Evolutionary conservation across 1,139 yeast species (phyloP), one percentile per base, ranked within the genome.

Genomic region (Spathaspora sp.): DNA sequence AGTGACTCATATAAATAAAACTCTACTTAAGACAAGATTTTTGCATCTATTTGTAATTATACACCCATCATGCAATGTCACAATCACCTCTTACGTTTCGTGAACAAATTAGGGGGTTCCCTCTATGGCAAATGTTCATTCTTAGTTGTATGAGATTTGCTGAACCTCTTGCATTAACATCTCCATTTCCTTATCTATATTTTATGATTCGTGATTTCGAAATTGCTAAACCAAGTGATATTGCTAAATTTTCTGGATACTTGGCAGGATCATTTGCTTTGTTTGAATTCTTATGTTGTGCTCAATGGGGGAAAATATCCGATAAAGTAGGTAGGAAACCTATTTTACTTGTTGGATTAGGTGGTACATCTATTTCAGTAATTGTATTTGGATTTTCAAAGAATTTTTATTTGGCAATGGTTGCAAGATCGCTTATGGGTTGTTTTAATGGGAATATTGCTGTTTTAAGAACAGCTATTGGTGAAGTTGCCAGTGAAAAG

Each of bases 121-220:
- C 84, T 3, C 57, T 70, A 47, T 64, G 74, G 56, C 86, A 82
- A 58, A 65, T 82, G 60, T 51, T 65, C 15, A 74, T 78, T 37
- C 50, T 70, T 2, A 69, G 78, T 37, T 51, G 73, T 13, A 73
- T 80, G 49, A 64, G 86, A 44, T 70, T 81, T 44, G 72, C 81
- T 8, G 88, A 82, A 56, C 86, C 88, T 1, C 70, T 83, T 29
- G 78, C 86, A 1, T 81, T 82, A 64, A 79, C 86, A 2, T 81
- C 86, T 2, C 58, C 81, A 29, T 81, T 82, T 59, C 86, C 88
- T 2, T 83, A 82, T 57, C 74, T 82, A 23, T 82, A 78, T 59
- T 82, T 80, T 60, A 80, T 82, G 84, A 81, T 83, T 31, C 63
- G 80, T 55, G 81, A 78, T 50, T 81, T 81, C 53, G 73, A 77